Conservation (phyloP, 1,284 basidiomycete species). For the Phlebopus sp. region DNA sequence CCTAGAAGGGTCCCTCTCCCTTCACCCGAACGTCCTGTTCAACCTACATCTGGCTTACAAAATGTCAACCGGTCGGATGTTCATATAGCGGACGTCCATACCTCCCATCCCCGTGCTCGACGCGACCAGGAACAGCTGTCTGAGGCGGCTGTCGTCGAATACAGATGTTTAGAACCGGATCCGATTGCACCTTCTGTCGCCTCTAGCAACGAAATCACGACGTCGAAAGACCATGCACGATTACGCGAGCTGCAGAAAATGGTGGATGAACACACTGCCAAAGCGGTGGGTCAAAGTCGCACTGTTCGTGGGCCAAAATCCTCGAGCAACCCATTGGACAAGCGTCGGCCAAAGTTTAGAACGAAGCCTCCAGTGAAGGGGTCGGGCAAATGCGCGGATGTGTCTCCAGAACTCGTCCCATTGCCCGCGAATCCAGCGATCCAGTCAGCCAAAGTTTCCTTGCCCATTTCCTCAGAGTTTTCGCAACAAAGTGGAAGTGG, state of each 20-base stretch:
- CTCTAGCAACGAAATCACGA: conserved; percentile 11
- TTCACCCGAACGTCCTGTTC: conserved; percentile 1
- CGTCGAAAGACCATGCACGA: conserved; percentile 8
- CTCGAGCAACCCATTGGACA: neutral
- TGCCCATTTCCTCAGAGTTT: conserved; percentile 28
- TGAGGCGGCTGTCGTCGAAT: conserved; percentile 4
- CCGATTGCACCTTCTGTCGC: conserved; percentile 5
- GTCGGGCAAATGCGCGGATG: conserved; percentile 10
- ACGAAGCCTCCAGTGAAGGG: conserved; percentile 15
- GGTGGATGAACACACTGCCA: conserved; percentile 5
- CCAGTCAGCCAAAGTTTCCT: conserved; percentile 22
- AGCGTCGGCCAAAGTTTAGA: neutral
- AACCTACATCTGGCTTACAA: conserved; percentile 2
- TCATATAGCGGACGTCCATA: conserved; percentile 4
- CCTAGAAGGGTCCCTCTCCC: conserved; percentile 37
- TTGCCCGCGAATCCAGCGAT: conserved; percentile 29
- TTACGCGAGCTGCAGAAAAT: conserved; percentile 15
- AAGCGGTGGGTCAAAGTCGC: conserved; percentile 9
- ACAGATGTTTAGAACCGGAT: conserved; percentile 9
- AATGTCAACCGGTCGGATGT: neutral
- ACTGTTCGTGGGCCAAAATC: conserved; percentile 8
- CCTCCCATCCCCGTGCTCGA: conserved; percentile 14
- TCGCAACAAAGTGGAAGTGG: neutral
- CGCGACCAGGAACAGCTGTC: conserved; percentile 1
- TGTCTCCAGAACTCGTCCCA: conserved; percentile 25